A percentile compares a stretch with the other conserved stretches of the same genome.
These are phyloP conservation scores for Inga laurina DNA, from an alignment of 306 rosid genomes.

Conservation along the genomic window DNA sequence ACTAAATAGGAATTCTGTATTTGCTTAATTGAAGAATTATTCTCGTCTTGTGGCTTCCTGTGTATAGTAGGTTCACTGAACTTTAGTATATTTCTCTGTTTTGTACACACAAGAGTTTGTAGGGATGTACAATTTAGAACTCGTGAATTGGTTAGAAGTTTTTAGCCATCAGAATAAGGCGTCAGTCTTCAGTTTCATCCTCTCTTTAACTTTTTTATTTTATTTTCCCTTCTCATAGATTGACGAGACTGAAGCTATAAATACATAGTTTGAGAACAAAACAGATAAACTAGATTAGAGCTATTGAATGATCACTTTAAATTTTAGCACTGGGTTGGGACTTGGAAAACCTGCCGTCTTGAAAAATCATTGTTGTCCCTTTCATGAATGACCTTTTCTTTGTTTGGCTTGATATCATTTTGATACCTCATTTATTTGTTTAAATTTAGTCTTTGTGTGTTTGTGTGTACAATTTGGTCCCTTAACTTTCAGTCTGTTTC, in stretches of 20 bases:
- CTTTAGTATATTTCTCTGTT: background rate
- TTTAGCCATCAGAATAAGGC: background rate
- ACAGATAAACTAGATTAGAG: background rate
- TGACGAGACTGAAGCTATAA: background rate
- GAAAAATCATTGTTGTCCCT: background rate
- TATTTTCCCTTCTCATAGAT: background rate
- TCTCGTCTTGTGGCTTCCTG: background rate
- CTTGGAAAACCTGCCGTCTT: background rate
- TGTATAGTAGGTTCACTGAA: background rate
- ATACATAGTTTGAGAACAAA: background rate
- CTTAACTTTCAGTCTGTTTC: background rate
- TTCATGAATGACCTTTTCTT: background rate
- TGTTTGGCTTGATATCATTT: background rate
- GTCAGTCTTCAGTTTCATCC: background rate
- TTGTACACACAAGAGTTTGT: background rate
- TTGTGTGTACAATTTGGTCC: background rate
- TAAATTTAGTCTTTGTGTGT: background rate
- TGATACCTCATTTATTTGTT: background rate
- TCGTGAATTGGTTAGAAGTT: background rate
- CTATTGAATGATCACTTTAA: background rate
- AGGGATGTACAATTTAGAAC: background rate
- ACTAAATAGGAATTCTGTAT: background rate
- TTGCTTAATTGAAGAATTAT: background rate
- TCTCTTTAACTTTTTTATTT: background rate
- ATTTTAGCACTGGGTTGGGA: background rate